Conservation (phyloP, 257 asterid species). For the Nicotiana noctiflora region DNA sequence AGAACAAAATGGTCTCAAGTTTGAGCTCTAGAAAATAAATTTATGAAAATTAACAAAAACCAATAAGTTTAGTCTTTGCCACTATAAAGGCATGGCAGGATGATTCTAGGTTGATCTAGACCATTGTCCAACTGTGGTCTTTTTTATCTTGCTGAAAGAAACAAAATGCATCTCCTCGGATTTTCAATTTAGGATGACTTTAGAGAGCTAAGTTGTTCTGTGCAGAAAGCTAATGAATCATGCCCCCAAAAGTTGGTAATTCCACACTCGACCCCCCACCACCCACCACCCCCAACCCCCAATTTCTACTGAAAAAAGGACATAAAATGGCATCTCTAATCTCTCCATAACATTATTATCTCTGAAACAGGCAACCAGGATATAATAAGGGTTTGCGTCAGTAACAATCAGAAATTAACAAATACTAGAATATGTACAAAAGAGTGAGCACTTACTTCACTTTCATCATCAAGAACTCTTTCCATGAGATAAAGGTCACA, state of each 20-base stretch:
- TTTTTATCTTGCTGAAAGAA: background rate
- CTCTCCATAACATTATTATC: background rate
- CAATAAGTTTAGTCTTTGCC: background rate
- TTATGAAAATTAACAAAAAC: background rate
- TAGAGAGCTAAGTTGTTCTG: background rate
- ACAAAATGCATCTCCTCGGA: background rate
- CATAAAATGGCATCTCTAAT: too few species aligned
- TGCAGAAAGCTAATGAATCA: background rate
- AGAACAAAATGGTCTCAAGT: background rate
- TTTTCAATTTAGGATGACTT: background rate
- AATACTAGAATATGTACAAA: background rate
- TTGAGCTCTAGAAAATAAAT: background rate
- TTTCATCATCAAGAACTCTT: conserved; percentile 81
- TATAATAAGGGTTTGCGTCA: background rate
- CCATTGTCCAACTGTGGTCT: background rate
- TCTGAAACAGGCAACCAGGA: background rate
- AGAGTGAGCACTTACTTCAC: conserved; percentile 50
- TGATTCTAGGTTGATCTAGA: background rate
- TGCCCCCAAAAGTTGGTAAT: background rate
- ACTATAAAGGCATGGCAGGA: background rate
- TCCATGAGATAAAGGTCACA: conserved; percentile 98
- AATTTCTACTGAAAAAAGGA: background rate
- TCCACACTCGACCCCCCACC: too few species aligned
- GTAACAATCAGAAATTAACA: background rate
- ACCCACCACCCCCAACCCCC: too few species aligned